A percentile compares a stretch with the other conserved stretches of the same genome.
These are phyloP conservation scores for Larix sibirica DNA, from an alignment of 83 land plant species.

Conservation along the genomic window DNA sequence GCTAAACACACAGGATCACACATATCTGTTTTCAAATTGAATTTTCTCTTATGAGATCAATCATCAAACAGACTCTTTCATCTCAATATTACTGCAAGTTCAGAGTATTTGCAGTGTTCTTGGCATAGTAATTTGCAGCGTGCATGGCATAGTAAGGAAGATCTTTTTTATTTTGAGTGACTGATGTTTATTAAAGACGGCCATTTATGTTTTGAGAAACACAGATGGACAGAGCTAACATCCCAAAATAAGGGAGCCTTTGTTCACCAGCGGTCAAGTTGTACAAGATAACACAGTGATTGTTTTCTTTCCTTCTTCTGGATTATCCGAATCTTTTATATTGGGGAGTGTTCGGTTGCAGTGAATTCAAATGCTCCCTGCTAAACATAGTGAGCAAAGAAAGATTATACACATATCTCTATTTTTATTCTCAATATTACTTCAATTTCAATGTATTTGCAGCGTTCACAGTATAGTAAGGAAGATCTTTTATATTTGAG, in stretches of 20 bases:
- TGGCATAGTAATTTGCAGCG: neutral
- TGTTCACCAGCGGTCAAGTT: conserved; percentile 50
- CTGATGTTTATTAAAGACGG: neutral
- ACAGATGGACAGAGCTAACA: conserved; percentile 8
- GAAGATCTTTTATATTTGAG: neutral
- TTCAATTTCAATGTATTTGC: neutral
- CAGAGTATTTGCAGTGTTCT: neutral
- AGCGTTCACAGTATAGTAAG: neutral
- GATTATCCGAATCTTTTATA: neutral
- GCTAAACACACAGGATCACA: neutral
- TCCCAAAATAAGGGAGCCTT: conserved; percentile 59
- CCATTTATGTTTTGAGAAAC: too few species aligned
- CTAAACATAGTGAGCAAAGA: too few species aligned
- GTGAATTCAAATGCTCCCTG: too few species aligned
- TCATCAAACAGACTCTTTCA: neutral
- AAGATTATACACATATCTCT: too few species aligned
- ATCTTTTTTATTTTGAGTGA: neutral
- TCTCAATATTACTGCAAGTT: neutral
- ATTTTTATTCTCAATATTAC: neutral
- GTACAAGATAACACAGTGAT: conserved; percentile 52
- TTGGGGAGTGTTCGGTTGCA: too few species aligned
- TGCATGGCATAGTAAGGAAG: neutral
- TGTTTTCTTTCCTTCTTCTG: neutral
- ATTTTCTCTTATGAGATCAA: neutral
- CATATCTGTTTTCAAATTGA: neutral